A percentile compares a stretch with the other conserved stretches of the same genome.
Conservation (phyloP, 73 alveolate species). For the Tetrahymena malaccensis region DNA sequence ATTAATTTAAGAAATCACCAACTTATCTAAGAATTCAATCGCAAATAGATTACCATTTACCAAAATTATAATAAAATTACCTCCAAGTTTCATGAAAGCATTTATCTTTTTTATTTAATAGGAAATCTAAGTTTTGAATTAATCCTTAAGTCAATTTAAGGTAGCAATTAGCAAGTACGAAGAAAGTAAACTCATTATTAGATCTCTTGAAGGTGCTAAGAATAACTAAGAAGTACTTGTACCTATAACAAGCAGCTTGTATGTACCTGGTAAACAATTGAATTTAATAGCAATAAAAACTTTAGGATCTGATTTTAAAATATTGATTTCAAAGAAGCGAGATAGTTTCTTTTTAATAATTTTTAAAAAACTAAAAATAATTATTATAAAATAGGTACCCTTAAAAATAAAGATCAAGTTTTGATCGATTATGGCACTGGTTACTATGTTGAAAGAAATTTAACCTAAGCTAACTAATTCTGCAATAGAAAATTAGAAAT, state of each 20-base stretch:
- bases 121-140: slow-evolving; percentile 18
- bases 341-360: not conserved
- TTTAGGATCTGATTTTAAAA: no score
- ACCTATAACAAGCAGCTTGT: slow-evolving; percentile 29
- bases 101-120: not conserved
- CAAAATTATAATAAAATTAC: not conserved
- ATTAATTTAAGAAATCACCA: not conserved
- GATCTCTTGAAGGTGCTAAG: slow-evolving; percentile 9
- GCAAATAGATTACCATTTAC: not conserved
- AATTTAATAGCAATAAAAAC: not conserved
- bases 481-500: slow-evolving; percentile 33
- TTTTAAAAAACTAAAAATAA: not conserved
- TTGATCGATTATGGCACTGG: slow-evolving; percentile 42
- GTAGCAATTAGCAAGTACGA: slow-evolving; percentile 34
- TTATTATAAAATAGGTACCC: slow-evolving; percentile 4
- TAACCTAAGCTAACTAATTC: slow-evolving; percentile 2
- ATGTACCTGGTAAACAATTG: slow-evolving; percentile 27
- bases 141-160: slow-evolving; percentile 18
- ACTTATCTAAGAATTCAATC: not conserved
- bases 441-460: slow-evolving; percentile 35
- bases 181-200: slow-evolving; percentile 15
- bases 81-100: not conserved
- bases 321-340: not conserved
- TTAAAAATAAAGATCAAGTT: slow-evolving; percentile 4
- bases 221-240: slow-evolving; percentile 20